phyloP scores from a whole-genome alignment of 345 rosid genomes.

The Erucastrum elatum region DNA sequence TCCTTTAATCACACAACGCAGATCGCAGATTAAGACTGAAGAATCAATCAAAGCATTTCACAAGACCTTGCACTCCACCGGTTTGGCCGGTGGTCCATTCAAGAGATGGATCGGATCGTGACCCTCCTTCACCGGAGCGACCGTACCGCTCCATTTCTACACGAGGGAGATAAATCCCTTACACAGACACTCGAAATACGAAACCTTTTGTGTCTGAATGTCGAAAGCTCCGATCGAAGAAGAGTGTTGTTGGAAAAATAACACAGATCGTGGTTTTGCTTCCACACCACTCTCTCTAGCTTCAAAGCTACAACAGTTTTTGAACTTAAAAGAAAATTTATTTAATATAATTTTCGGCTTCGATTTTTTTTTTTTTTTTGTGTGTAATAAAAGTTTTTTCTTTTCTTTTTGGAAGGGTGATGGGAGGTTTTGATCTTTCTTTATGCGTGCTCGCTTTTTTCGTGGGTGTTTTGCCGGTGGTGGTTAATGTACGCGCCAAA shows the following conservation, averaged over 20 bases:
- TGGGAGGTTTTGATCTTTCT: conserved; percentile 53
- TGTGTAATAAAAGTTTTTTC: not conserved
- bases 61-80: conserved; percentile 58
- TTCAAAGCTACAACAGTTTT: conserved; percentile 29
- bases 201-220: conserved; percentile 35
- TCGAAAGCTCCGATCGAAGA: conserved; percentile 49
- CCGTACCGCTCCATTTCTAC: conserved; percentile 67
- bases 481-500: conserved; percentile 77
- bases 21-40: conserved; percentile 41
- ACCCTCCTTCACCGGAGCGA: conserved; percentile 52
- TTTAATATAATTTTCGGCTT: conserved; percentile 29
- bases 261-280: conserved; percentile 28
- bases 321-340: not conserved
- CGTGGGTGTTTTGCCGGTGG: conserved; percentile 40
- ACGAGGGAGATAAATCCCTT: conserved; percentile 20
- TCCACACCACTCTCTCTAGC: conserved; percentile 32
- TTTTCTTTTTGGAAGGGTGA: conserved; percentile 44
- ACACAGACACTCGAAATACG: not conserved
- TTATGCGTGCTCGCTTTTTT: conserved; percentile 34
- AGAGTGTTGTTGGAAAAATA: conserved; percentile 12
- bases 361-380: conserved; percentile 15
- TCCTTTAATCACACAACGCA: conserved; percentile 18
- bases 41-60: not conserved
- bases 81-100: conserved; percentile 67
- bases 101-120: conserved; percentile 72